A percentile compares a stretch with the other conserved stretches of the same genome.
Conservation (phyloP, 768 basidiomycete species). For the Brasilioporus rufonigricans region DNA sequence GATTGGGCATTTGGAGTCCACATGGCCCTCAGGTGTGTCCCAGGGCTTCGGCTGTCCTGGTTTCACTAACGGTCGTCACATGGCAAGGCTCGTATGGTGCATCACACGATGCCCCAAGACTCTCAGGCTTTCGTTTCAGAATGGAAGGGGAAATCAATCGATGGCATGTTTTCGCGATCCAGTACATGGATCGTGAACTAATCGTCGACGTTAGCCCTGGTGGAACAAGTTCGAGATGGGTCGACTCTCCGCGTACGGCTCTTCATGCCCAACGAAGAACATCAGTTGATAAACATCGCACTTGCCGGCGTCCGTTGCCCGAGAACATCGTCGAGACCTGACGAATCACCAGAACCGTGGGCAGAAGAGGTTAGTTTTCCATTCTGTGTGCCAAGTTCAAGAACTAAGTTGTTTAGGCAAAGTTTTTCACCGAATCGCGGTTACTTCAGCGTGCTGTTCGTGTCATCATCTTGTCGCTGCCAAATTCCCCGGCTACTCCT, state of each 20-base stretch:
- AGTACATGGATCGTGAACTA: not conserved
- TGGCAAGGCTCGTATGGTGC: constrained; percentile 63
- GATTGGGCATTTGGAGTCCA: constrained; percentile 84
- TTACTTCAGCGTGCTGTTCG: constrained; percentile 78
- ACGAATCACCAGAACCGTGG: constrained; percentile 78
- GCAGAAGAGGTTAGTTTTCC: constrained; percentile 75
- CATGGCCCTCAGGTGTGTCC: constrained; percentile 64
- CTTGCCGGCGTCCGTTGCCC: constrained; percentile 81
- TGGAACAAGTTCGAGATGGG: constrained; percentile 93
- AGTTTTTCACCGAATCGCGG: constrained; percentile 89
- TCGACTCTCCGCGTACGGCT: constrained; percentile 87
- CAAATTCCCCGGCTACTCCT: constrained; percentile 73
- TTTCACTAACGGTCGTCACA: constrained; percentile 1
- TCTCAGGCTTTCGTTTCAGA: constrained; percentile 85
- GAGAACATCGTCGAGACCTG: constrained; percentile 65
- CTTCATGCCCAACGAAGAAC: constrained; percentile 82
- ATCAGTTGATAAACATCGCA: constrained; percentile 86
- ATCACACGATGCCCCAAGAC: constrained; percentile 87
- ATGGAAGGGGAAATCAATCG: constrained; percentile 88
- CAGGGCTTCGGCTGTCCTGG: not conserved
- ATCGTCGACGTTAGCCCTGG: constrained; percentile 56
- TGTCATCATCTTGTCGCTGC: constrained; percentile 76
- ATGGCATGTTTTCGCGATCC: constrained; percentile 50
- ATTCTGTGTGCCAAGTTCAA: not conserved
- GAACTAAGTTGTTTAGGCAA: constrained; percentile 53